Evolutionary conservation across 2,329 filamentous ascomycete genomes (phyloP), one percentile per base, ranked within the genome.

Genomic region (Aspergillus nomiae): DNA sequence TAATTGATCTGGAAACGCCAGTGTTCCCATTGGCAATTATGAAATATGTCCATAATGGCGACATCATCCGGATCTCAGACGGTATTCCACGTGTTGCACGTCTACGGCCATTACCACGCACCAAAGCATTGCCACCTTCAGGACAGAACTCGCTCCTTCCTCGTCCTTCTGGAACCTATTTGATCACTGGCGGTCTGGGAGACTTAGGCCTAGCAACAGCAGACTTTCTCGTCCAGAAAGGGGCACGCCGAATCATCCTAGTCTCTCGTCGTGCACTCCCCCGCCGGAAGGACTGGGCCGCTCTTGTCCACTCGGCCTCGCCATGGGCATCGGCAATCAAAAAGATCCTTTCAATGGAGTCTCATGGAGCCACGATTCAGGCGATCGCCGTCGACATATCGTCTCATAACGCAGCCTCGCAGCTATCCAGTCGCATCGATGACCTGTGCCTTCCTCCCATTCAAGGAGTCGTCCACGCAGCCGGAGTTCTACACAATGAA

Each of bases 161-260:
- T 14, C 59, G 59, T 1, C 59, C 66, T 8, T 54, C 63, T 2
- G 79, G 80, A 2, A 81, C 80, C 0, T 83, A 83, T 61, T 34
- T 82, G 21, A 75, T 83, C 30, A 80, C 80, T 16, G 79, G 80
- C 48, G 78, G 79, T 1, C 69, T 81, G 16, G 79, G 80, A 1
- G 74, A 73, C 12, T 72, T 83, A 2, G 81, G 80, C 1, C 72
- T 82, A 4, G 75, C 76, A 50, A 69, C 76, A 0, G 73, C 76
- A 8, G 67, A 72, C 14, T 81, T 76, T 60, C 65, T 82, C 3
- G 74, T 77, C 1, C 69, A 77, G 34, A 74, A 78, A n/a, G 79
- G 78, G 0, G 80, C 80, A 34, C 73, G 78, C 2, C 72, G 80
- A n/a, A 63, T 82, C 2, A 70, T 82, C 1, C 68, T 82, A 1